Evolutionary conservation across 1,284 basidiomycete genomes (phyloP), one percentile per base, ranked within the genome.

Genomic region (Moniliophthora roreri): DNA sequence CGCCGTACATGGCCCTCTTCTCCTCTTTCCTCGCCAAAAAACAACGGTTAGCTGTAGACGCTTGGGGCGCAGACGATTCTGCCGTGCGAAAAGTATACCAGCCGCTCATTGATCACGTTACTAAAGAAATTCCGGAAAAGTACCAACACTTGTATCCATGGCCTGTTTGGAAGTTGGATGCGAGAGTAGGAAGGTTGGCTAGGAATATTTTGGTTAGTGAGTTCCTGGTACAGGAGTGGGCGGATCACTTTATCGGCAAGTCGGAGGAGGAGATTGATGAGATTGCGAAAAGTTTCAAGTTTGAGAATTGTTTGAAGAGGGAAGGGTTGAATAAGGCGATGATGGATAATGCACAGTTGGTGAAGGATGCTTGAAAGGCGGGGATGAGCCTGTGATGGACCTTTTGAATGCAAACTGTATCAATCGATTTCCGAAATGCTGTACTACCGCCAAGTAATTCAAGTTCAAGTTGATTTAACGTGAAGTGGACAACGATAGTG

Each of bases 1-100:
- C 87, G n/a, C 74, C 85, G 0, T 92, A 90, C 72, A 84, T 86
- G 74, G 71, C 71, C 48, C 77, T 82, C 23, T 77, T 90, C 66
- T 69, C 74, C 52, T 72, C 75, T 26, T 89, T 89, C 74, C 76
- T 90, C 16, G 70, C 70, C 26, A 82, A 80, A 70, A 87, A 86
- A 63, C 76, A 86, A 63, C 72, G 76, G 1, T 75, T 87, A 32
- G 85, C 84, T 0, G 70, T 79, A 41, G 85, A 89, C 62, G 75
- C 81, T 13, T 87, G 85, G 86, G 85, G 86, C 15, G 73, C 80
- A 5, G 80, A 84, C 61, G 76, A 75, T 53, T 62, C 69, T 38
- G 58, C 63, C 36, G 75, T 88, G 50, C 69, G 72, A 48, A 62
- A 75, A 55, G 62, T 82, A 44, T 88, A 85, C 66, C 62, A 79